Evolutionary conservation across 495 filamentous ascomycete genomes (phyloP), one percentile per base, ranked within the genome.

Genomic region (Trichoderma virens): DNA sequence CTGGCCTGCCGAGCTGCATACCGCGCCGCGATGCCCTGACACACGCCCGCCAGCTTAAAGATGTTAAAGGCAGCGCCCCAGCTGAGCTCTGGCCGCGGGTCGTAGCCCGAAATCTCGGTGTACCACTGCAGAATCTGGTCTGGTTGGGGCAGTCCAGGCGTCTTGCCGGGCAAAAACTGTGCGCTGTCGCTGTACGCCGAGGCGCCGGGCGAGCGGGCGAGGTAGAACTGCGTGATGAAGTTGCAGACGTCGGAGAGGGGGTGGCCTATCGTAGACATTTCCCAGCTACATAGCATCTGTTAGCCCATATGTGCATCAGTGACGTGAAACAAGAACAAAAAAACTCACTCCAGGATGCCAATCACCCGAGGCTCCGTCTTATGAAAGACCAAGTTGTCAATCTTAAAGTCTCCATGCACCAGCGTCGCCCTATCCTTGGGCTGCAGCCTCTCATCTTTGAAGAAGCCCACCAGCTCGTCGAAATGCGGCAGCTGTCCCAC

Each of bases 341-440:
- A 51, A 2, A 78, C 86, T 75, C 71, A 88, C 83, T 98, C 94
- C 7, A 98, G 77, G 60, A 98, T 91, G 6, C 93, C 94, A 76
- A 97, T 93, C 13, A 98, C 93, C 59, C 86, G 75, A 14, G 94
- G 85, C 75, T 95, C 91, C 0, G 86, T 92, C 75, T 89, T 86
- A 75, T 96, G 91, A 73, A 93, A 98, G 54, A 98, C 89, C 65
- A 98, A 77, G 69, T 98, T 98, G 74, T 98, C 94, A 70, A 98
- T 93, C 77, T 98, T 98, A 79, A 93, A 98, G 70, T 98, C 94
- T 30, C 94, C 94, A 70, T 98, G 94, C 30, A 98, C 86, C 25
- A 97, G 79, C 2, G 86, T 88, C 27, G 84, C 86, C 47, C 90
- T 80, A 69, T 97, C 93, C 34, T 79, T 80, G 2, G 94, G 93